Conservation (phyloP, 208 protist genomes). For the Naegleria lovaniensis region DNA sequence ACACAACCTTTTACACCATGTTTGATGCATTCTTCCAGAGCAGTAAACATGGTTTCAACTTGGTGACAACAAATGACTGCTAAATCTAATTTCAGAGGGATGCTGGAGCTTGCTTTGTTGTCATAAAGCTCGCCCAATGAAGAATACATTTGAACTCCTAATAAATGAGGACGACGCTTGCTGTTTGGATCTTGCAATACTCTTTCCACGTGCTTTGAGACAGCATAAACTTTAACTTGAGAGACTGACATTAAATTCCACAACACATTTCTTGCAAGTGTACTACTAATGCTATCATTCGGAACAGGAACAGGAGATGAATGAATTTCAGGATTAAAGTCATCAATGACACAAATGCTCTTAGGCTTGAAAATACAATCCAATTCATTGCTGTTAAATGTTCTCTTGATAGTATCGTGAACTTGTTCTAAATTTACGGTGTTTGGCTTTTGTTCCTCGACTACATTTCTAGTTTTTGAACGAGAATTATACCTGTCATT, state of each 20-base stretch:
- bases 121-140: background rate
- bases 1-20: background rate
- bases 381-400: background rate
- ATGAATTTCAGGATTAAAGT: background rate
- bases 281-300: background rate
- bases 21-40: background rate
- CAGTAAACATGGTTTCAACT: background rate
- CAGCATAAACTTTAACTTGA: background rate
- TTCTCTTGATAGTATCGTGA: background rate
- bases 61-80: constrained; percentile 11
- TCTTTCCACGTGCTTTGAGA: background rate
- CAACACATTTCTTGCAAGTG: background rate
- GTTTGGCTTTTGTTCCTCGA: background rate
- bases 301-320: background rate
- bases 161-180: background rate
- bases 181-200: background rate
- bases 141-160: background rate
- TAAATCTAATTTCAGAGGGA: background rate
- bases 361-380: constrained; percentile 18
- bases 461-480: background rate
- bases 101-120: background rate
- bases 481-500: background rate
- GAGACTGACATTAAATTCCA: constrained; percentile 21
- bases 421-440: constrained; percentile 21
- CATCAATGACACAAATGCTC: constrained; percentile 7